Evolutionary conservation across 306 rosid genomes (phyloP), one percentile per base, ranked within the genome.

Genomic region (Rosa multiflora): DNA sequence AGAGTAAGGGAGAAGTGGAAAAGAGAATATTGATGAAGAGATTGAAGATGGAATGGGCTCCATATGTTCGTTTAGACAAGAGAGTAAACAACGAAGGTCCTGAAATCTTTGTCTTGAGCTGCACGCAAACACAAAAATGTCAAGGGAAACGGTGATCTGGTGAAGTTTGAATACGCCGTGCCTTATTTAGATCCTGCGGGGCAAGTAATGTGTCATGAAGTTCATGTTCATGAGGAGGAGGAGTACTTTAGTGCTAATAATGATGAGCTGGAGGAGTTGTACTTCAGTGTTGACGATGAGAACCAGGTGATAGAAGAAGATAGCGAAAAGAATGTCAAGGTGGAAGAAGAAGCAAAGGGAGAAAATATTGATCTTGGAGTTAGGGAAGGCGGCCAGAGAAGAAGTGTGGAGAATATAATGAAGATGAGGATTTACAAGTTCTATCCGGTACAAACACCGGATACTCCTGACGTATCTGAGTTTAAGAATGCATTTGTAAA

Each of bases 371-470:
- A 53, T 18, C 23, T 43, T 2, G 10, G 47, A 49, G 18, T 13
- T 49, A 13, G 1, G 18, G 52, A 8, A 49, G 3, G 53, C 6
- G 18, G 53, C 18, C 18, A 18, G 53, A 49, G 53, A 49, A 49
- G 53, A 49, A 49, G 53, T 3, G 53, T 13, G 53, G 18, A 13
- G 18, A 12, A 49, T 12, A 49, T 12, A 4, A 49, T 49, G 53
- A 49, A 49, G 23, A 55, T 55, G 61, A 55, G 61, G 23, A 55
- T 55, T 32, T 72, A 72, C 62, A 72, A 72, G 47, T 72, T 72
- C 63, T 72, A 72, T n/a, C 76, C 63, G 0, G 63, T 72, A 23
- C 76, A 72, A 72, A 72, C 47, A 18, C 32, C 47, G 1, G 62
- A 72, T 15, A 72, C 76, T 51, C 76, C 76, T 35, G 47, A 72